Percentiles rank a stretch among this genome's conserved stretches.
Evolutionary conservation across 2,329 filamentous ascomycete genomes (phyloP).

Genomic region (Beauveria medogensis): DNA sequence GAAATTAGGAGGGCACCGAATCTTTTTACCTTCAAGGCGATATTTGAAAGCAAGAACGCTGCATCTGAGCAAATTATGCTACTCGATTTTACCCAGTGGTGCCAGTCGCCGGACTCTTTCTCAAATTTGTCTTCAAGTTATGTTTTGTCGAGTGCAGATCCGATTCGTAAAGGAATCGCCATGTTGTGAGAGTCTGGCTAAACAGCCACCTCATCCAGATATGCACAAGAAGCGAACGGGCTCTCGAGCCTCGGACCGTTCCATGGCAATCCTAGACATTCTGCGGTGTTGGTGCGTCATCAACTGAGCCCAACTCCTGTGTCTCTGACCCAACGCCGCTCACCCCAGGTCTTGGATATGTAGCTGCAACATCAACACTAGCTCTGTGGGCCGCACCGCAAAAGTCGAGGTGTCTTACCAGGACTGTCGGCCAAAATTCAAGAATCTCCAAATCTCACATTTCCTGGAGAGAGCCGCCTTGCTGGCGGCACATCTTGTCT

Average conservation of each 20-base stretch:
- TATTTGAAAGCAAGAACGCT: too few species aligned
- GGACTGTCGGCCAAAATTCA: background rate
- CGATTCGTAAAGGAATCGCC: background rate
- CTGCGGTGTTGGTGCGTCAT: background rate
- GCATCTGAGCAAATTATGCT: too few species aligned
- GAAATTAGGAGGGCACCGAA: too few species aligned
- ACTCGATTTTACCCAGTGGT: background rate
- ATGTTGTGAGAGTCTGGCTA: background rate
- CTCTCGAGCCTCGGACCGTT: background rate
- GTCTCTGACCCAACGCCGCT: background rate
- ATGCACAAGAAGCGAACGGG: background rate
- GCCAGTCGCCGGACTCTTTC: background rate
- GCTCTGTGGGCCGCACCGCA: background rate
- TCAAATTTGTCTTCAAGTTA: background rate
- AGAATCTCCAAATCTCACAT: background rate
- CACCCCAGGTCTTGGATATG: background rate
- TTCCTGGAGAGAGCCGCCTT: background rate
- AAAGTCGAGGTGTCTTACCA: background rate
- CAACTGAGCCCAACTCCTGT: background rate
- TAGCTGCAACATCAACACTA: background rate
- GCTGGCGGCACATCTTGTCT: background rate
- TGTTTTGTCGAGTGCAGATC: background rate
- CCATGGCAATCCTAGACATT: background rate
- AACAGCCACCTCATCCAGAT: background rate
- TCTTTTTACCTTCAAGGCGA: too few species aligned